Evolutionary conservation across 2,329 filamentous ascomycete species (phyloP).

Genomic region (Xylariaceae sp.): DNA sequence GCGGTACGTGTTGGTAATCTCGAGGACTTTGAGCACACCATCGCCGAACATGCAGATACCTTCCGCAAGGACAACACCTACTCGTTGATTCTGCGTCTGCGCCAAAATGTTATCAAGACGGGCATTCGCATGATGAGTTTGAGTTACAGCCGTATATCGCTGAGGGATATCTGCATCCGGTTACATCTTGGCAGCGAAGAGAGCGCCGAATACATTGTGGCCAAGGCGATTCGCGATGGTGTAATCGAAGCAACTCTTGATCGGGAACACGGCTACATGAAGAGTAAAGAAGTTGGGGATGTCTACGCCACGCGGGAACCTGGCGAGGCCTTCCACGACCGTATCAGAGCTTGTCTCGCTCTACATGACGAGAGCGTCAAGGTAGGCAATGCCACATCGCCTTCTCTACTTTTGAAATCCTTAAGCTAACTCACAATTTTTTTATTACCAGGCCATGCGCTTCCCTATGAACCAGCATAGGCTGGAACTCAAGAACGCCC

Average conservation of each 20-base stretch:
- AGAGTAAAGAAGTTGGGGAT: conserved; percentile 94
- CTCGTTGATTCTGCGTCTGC: conserved; percentile 86
- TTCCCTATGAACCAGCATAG: conserved; percentile 99
- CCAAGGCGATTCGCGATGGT: conserved; percentile 95
- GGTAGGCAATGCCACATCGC: conserved; percentile 47
- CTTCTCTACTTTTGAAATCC: neutral
- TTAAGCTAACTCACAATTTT: conserved; percentile 21
- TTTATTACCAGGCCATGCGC: conserved; percentile 81
- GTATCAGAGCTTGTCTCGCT: conserved; percentile 84
- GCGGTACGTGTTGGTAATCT: conserved; percentile 95
- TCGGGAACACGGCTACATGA: conserved; percentile 94
- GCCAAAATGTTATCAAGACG: conserved; percentile 99
- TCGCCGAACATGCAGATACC: conserved; percentile 73
- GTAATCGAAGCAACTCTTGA: conserved; percentile 95
- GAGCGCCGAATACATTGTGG: conserved; percentile 97
- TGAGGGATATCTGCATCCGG: conserved; percentile 95
- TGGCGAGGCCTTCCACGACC: conserved; percentile 95
- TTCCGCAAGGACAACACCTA: conserved; percentile 96
- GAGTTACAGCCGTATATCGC: conserved; percentile 93
- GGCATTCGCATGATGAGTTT: conserved; percentile 99
- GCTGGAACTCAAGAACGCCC: conserved; percentile 93
- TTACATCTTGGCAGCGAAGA: conserved; percentile 92
- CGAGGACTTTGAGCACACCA: conserved; percentile 84
- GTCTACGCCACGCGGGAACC: conserved; percentile 95
- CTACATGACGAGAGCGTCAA: conserved; percentile 98